Conservation (phyloP, 2,329 filamentous ascomycete species). For the Microdochium nivale region DNA sequence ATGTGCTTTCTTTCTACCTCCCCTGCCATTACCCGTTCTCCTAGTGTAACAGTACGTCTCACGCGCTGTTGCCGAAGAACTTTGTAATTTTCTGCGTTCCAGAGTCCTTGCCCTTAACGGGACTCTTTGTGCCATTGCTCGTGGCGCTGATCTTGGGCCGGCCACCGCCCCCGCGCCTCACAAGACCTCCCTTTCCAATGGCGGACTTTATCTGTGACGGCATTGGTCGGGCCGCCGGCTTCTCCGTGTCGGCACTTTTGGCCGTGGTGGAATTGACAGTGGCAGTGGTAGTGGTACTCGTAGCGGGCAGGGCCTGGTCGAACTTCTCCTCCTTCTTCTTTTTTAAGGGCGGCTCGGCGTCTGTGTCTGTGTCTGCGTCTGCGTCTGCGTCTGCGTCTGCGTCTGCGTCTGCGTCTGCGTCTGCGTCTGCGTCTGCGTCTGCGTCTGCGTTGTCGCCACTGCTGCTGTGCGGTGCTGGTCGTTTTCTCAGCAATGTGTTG, state of each 20-base stretch:
- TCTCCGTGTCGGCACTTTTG: slow-evolving; percentile 3
- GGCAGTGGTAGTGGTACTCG: too few relatives aligned
- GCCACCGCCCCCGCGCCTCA: slow-evolving; percentile 7
- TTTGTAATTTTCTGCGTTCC: slow-evolving; percentile 38
- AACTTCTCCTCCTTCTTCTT: slow-evolving; percentile 3
- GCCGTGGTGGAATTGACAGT: too few relatives aligned
- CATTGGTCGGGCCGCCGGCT: slow-evolving; percentile 8
- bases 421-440: too few relatives aligned
- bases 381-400: too few relatives aligned
- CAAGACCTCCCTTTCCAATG: too few relatives aligned
- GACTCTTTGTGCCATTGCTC: slow-evolving; percentile 27
- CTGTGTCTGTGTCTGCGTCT: neutral
- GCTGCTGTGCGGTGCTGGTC: too few relatives aligned
- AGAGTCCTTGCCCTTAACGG: slow-evolving; percentile 17
- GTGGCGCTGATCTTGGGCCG: slow-evolving; percentile 29
- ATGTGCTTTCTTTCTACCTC: too few relatives aligned
- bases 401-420: too few relatives aligned
- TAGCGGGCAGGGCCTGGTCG: neutral
- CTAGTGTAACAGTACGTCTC: slow-evolving; percentile 4
- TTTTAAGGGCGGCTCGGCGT: neutral
- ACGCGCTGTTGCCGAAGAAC: slow-evolving; percentile 35
- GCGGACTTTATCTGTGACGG: slow-evolving; percentile 13
- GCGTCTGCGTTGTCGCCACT: too few relatives aligned
- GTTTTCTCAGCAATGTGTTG: neutral
- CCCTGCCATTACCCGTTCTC: too few relatives aligned